Conservation (phyloP, 495 filamentous ascomycete genomes). For the Penicillium coprophilum region DNA sequence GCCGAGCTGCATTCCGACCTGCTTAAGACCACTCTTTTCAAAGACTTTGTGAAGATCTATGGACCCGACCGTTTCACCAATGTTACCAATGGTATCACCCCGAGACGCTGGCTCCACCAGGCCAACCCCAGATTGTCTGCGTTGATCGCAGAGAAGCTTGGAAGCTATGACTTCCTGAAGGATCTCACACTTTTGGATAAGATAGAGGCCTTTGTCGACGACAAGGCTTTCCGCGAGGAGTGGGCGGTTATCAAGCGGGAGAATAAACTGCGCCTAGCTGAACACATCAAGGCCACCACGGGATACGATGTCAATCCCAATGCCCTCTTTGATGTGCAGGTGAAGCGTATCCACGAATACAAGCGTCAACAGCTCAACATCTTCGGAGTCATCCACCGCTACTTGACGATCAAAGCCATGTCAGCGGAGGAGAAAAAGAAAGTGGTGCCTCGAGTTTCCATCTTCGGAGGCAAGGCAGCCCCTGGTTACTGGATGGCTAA, state of each 20-base stretch:
- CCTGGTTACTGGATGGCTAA: constrained; percentile 99
- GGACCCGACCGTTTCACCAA: constrained; percentile 97
- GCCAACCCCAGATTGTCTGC: constrained; percentile 92
- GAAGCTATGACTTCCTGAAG: constrained; percentile 78
- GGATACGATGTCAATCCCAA: constrained; percentile 81
- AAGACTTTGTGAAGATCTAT: constrained; percentile 92
- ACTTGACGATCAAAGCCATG: constrained; percentile 84
- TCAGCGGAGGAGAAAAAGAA: constrained; percentile 83
- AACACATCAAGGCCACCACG: constrained; percentile 79
- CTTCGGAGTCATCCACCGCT: constrained; percentile 95
- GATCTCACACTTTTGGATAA: constrained; percentile 83
- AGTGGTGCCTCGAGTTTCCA: constrained; percentile 84
- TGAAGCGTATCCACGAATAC: constrained; percentile 99
- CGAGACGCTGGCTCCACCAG: constrained; percentile 93
- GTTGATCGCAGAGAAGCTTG: constrained; percentile 85
- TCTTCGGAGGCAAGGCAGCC: constrained; percentile 97
- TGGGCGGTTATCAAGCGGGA: constrained; percentile 86
- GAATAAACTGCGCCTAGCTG: constrained; percentile 80
- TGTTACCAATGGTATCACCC: constrained; percentile 97
- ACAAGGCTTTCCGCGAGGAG: constrained; percentile 85
- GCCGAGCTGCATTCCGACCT: constrained; percentile 96
- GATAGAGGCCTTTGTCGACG: constrained; percentile 75
- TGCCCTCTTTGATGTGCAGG: constrained; percentile 92
- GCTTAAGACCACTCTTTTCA: constrained; percentile 98
- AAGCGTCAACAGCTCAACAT: constrained; percentile 99